A percentile compares a stretch with the other conserved stretches of the same genome.
These are phyloP conservation scores for Rhizopogon rudus DNA, from an alignment of 768 basidiomycete species.

Conservation along the genomic window DNA sequence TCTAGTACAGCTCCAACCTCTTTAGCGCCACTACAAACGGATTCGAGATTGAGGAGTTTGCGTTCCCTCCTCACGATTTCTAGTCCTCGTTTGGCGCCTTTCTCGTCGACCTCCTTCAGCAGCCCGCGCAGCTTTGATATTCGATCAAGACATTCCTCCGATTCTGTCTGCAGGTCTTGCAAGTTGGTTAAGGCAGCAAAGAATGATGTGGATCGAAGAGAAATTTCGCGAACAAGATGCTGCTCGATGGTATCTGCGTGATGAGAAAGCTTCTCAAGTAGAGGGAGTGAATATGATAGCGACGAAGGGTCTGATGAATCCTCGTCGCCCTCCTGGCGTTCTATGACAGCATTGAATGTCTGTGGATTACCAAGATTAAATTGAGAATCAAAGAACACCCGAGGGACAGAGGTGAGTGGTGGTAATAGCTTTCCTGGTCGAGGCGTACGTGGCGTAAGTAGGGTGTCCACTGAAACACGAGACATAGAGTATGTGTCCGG, in stretches of 20 bases:
- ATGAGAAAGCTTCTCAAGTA: slow-evolving; percentile 87
- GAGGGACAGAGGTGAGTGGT: slow-evolving; percentile 69
- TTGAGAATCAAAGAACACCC: slow-evolving; percentile 69
- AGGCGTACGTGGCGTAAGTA: slow-evolving; percentile 23
- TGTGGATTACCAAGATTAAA: slow-evolving; percentile 82
- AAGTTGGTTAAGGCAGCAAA: slow-evolving; percentile 95
- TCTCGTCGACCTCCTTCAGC: slow-evolving; percentile 71
- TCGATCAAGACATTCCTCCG: slow-evolving; percentile 72
- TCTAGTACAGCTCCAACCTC: slow-evolving; percentile 71
- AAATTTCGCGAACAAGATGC: slow-evolving; percentile 91
- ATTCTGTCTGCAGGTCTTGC: slow-evolving; percentile 88
- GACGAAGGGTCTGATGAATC: slow-evolving; percentile 50
- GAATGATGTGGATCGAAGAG: slow-evolving; percentile 86
- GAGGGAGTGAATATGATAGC: slow-evolving; percentile 61
- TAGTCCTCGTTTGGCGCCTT: slow-evolving; percentile 75
- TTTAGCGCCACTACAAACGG: slow-evolving; percentile 57
- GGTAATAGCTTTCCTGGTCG: slow-evolving; percentile 49
- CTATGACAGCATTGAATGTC: slow-evolving; percentile 75
- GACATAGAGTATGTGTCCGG: slow-evolving; percentile 12
- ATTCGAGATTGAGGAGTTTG: slow-evolving; percentile 54
- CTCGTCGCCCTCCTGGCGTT: slow-evolving; percentile 38
- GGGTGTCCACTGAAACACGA: slow-evolving; percentile 3
- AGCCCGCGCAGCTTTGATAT: slow-evolving; percentile 69
- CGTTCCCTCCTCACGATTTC: slow-evolving; percentile 63
- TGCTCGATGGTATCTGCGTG: slow-evolving; percentile 93